Conservation (phyloP, 139 green algal genomes). For the Ettlia oleoabundans region DNA sequence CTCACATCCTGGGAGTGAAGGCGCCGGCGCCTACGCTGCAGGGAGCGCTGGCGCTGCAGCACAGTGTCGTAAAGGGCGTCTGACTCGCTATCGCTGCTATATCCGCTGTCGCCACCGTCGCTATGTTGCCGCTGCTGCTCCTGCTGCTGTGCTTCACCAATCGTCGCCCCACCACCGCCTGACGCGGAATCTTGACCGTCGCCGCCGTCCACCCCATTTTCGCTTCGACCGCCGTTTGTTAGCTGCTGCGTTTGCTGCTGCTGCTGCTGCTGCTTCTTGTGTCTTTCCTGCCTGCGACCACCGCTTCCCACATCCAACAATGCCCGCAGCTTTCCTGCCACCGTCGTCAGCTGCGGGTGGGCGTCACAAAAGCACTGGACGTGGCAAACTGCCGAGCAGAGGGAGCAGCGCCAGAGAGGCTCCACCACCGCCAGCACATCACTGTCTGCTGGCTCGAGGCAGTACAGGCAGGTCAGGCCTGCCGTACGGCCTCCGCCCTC, state of each 20-base stretch:
- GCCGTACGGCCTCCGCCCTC: slow-evolving; percentile 4
- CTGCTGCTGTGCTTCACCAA: background rate
- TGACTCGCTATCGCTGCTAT: slow-evolving; percentile 16
- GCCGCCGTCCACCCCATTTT: too few relatives aligned
- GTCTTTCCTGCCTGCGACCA: background rate
- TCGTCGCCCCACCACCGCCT: too few relatives aligned
- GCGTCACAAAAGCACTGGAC: slow-evolving; percentile 63
- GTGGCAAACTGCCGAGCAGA: slow-evolving; percentile 66
- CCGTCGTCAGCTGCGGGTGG: slow-evolving; percentile 37
- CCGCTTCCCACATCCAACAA: slow-evolving; percentile 8
- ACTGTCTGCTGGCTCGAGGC: slow-evolving; percentile 52
- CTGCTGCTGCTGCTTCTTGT: background rate
- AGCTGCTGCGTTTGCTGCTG: background rate
- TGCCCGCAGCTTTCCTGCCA: background rate
- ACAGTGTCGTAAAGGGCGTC: background rate
- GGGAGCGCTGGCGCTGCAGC: slow-evolving; percentile 5
- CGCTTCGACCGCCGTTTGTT: too few relatives aligned
- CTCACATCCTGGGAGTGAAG: background rate
- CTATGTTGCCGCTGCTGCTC: background rate
- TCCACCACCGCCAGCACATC: slow-evolving; percentile 57
- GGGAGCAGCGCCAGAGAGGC: slow-evolving; percentile 77
- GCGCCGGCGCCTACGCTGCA: background rate
- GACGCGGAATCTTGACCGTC: too few relatives aligned
- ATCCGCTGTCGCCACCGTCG: slow-evolving; percentile 4
- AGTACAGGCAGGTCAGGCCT: slow-evolving; percentile 61